These are phyloP conservation scores for Hylodesmum podocarpum DNA, from an alignment of 306 rosid species.

Conservation along the genomic window DNA sequence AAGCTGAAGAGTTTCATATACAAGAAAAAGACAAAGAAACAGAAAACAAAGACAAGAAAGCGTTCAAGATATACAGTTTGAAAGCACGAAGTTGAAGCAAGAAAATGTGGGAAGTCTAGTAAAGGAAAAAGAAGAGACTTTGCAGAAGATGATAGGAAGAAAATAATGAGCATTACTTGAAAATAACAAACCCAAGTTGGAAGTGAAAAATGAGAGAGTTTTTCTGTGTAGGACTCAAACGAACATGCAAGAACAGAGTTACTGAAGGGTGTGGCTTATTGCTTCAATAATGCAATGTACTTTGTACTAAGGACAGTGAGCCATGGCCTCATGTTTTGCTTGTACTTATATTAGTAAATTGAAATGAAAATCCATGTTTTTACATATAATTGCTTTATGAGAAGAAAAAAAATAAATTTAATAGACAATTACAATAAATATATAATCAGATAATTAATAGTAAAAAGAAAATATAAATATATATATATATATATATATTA, in stretches of 20 bases:
- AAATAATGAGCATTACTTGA: not conserved
- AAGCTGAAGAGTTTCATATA: not conserved
- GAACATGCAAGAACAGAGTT: not conserved
- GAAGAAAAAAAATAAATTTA: too few relatives aligned
- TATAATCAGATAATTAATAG: too few relatives aligned
- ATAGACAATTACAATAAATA: too few relatives aligned
- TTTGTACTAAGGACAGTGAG: too few relatives aligned
- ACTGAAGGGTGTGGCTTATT: not conserved
- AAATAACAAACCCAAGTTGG: not conserved
- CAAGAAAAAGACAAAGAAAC: not conserved
- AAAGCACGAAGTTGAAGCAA: not conserved
- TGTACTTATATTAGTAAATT: too few relatives aligned
- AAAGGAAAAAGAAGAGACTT: not conserved
- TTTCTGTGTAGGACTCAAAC: not conserved
- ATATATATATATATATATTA: too few relatives aligned
- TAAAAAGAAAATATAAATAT: too few relatives aligned
- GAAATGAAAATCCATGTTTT: too few relatives aligned
- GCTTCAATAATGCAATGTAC: not conserved
- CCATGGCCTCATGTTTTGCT: too few relatives aligned
- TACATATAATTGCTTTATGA: too few relatives aligned
- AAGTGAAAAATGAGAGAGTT: not conserved
- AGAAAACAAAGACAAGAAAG: not conserved
- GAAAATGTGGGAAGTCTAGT: not conserved
- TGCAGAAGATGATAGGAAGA: not conserved
- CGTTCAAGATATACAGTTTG: constrained; percentile 15